Base-by-base conservation (phyloP, 208 protist species). In the Crithidia expoeki region DNA sequence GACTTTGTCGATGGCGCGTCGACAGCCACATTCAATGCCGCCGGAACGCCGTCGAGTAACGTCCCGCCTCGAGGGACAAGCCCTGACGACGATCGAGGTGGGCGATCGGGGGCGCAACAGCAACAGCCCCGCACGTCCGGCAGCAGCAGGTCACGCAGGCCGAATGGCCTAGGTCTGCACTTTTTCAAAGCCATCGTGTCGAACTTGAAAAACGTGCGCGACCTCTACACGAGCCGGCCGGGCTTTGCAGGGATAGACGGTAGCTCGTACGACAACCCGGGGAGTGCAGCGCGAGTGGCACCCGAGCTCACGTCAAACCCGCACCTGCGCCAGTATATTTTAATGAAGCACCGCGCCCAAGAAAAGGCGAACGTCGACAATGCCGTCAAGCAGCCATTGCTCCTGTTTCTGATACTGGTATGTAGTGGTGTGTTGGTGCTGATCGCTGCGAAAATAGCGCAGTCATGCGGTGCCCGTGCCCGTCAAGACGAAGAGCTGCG, bases 221-320 rank as follows among this genome's bases (percentile, higher is more conserved):
- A 80, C 10, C 30, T 64, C 7, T 81, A 83, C 52, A 36, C 68
- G 9, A 62, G 34, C n/a, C 74, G 61, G 0, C 75, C 68, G 10
- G 52, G 58, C 32, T 89, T 86, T 49, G 76, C 72, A 4, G 84
- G 84, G 0, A 77, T 89, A 60, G 76, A 84, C 36, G 80, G 80
- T 62, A 76, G 74, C 44, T 56, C 70, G 9, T 89, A 79, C 70
- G 80, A 85, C 62, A 74, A 65, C 65, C 55, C 69, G 5, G 46
- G 0, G 21, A 80, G 72, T 49, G 66, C 65, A 1, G 69, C 72
- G 16, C 70, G 68, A 5, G 79, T 60, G 17, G 66, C 65, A 7
- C 65, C 69, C 17, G 66, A 82, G 73, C 46, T 79, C 6, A 6
- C n/a, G 16, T 25, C 68, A 27, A 68, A 80, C 60, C 76, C 67